Percentiles rank a stretch among this genome's conserved stretches.
Conservation (phyloP, 306 rosid species). For the Acacia melanoxylon region DNA sequence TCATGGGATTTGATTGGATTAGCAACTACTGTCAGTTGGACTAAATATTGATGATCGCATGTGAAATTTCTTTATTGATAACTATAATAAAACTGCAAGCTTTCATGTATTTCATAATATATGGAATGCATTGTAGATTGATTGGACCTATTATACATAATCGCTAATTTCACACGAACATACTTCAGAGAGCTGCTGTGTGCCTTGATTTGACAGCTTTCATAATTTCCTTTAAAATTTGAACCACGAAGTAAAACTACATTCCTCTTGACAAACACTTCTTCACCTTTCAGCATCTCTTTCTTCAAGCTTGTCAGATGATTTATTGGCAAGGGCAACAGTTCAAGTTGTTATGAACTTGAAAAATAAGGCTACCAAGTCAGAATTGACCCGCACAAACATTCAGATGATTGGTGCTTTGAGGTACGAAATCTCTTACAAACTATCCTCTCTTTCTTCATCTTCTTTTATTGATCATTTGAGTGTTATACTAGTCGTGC, state of each 20-base stretch:
- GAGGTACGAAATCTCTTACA: slow-evolving; percentile 42
- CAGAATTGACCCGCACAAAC: slow-evolving; percentile 68
- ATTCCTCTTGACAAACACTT: background rate
- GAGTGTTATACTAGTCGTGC: slow-evolving; percentile 57
- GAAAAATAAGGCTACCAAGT: slow-evolving; percentile 52
- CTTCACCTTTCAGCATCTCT: slow-evolving; percentile 51
- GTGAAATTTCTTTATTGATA: background rate
- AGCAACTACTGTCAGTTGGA: background rate
- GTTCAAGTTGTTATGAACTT: slow-evolving; percentile 58
- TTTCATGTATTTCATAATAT: background rate
- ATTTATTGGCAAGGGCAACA: slow-evolving; percentile 70
- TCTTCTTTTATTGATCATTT: background rate
- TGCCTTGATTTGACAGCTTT: background rate
- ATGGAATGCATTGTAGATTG: slow-evolving; percentile 9
- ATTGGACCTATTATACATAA: background rate
- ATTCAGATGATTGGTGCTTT: slow-evolving; percentile 86
- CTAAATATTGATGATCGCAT: background rate
- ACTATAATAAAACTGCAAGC: background rate
- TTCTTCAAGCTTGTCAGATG: slow-evolving; percentile 73
- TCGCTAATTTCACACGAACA: slow-evolving; percentile 12
- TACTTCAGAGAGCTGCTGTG: background rate
- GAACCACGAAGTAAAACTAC: background rate
- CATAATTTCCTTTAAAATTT: background rate
- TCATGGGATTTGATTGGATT: slow-evolving; percentile 1
- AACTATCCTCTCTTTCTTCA: background rate